A percentile compares a stretch with the other conserved stretches of the same genome.
Evolutionary conservation across 73 alveolate species (phyloP).

Genomic region (Breviolum minutum): DNA sequence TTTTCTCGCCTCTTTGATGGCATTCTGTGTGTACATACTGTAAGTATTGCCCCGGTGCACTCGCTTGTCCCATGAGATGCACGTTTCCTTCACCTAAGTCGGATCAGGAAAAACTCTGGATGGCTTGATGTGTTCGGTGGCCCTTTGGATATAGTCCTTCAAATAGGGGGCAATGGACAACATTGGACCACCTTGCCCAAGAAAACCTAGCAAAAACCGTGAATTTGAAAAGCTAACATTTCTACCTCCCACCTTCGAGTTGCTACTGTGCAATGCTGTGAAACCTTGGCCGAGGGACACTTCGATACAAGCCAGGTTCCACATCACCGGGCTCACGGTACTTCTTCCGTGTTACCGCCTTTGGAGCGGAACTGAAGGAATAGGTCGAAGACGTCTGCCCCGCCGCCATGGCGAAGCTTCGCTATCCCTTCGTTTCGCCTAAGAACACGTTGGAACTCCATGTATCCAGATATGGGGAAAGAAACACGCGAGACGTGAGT

Average conservation of each 20-base stretch:
- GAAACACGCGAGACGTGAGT: neutral
- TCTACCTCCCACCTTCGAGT: no score
- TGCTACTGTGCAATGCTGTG: no score
- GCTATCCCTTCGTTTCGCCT: no score
- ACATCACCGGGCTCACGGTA: conserved; percentile 92
- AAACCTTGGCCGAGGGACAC: neutral
- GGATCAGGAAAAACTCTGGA: neutral
- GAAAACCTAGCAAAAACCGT: no score
- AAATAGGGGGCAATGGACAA: no score
- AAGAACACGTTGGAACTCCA: neutral
- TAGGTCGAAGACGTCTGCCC: conserved; percentile 67
- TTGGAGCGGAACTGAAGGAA: conserved; percentile 92
- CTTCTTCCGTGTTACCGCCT: conserved; percentile 78
- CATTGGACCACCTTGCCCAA: no score
- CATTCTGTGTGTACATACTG: conserved; percentile 95
- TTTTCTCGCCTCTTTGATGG: conserved; percentile 66
- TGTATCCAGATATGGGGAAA: neutral
- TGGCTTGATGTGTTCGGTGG: neutral
- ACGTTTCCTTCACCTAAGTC: conserved; percentile 73
- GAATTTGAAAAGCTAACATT: no score
- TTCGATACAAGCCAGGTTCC: conserved; percentile 61
- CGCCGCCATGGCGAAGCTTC: neutral
- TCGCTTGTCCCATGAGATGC: conserved; percentile 97
- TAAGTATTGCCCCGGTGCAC: conserved; percentile 98
- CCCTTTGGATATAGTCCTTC: no score